Conservation (phyloP, 345 rosid species). For the Arabidopsis suecica region DNA sequence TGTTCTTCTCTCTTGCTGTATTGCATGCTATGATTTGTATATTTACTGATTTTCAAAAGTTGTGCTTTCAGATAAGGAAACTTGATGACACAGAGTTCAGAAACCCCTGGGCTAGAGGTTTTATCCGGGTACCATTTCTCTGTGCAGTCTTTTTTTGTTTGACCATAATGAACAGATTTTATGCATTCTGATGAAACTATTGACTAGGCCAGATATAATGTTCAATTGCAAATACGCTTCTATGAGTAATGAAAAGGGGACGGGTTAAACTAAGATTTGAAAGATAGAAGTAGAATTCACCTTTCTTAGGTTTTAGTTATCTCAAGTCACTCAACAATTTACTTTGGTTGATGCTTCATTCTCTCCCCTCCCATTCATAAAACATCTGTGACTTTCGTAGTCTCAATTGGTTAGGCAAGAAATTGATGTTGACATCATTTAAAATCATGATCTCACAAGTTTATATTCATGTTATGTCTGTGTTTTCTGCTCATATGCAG, state of each 20-base stretch:
- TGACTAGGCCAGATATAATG: background rate
- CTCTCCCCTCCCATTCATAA: background rate
- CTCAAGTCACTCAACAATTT: background rate
- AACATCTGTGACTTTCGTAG: background rate
- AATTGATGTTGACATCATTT: background rate
- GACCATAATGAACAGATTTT: background rate
- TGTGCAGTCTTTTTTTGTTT: background rate
- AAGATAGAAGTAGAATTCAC: background rate
- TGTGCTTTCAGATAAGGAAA: slow-evolving; percentile 57
- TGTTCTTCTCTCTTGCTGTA: slow-evolving; percentile 8
- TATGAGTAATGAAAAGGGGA: background rate
- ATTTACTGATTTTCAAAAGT: background rate
- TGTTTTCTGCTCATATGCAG: slow-evolving; percentile 45
- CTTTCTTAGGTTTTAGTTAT: background rate
- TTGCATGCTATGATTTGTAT: background rate
- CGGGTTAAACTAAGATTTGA: background rate
- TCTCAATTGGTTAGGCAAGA: background rate
- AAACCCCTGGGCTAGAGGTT: slow-evolving; percentile 85
- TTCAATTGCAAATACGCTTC: background rate
- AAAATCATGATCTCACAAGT: background rate
- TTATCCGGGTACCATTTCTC: slow-evolving; percentile 60
- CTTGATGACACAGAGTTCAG: slow-evolving; percentile 87
- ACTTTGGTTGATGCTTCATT: background rate
- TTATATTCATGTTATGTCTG: background rate
- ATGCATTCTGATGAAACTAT: background rate